Percentiles rank a stretch among this genome's conserved stretches.
phyloP scores from a whole-genome alignment of 495 filamentous ascomycete species.

The Podospora conica region DNA sequence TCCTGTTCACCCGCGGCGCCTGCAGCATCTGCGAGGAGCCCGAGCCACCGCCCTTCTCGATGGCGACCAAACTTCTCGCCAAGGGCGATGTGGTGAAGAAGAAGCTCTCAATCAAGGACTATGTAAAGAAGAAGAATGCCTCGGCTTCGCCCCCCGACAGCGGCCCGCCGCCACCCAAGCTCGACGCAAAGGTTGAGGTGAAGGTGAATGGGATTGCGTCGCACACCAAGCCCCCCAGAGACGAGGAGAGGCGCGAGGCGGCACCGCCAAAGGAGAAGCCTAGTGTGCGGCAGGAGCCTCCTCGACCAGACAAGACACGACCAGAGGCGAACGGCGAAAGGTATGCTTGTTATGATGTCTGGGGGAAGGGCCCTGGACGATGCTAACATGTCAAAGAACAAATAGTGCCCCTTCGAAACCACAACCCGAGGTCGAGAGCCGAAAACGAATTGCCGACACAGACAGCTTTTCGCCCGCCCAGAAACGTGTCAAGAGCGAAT shows the following conservation, averaged over 20 bases:
- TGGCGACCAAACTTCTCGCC: constrained; percentile 22
- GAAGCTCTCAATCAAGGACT: constrained; percentile 44
- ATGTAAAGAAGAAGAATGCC: constrained; percentile 36
- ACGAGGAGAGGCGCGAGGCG: constrained; percentile 13
- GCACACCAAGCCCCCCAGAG: constrained; percentile 11
- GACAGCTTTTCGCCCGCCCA: constrained; percentile 29
- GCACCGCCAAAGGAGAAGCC: constrained; percentile 23
- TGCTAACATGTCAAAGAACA: constrained; percentile 19
- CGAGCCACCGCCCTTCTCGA: constrained; percentile 19
- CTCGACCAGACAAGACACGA: constrained; percentile 22
- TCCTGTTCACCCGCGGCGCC: constrained; percentile 39
- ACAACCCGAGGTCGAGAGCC: constrained; percentile 29
- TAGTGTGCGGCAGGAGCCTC: constrained; percentile 17
- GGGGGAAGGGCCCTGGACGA: too few species aligned
- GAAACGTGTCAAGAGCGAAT: constrained; percentile 37
- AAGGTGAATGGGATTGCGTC: constrained; percentile 15
- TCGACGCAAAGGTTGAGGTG: constrained; percentile 11
- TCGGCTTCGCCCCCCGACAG: constrained; percentile 35
- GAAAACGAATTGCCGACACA: constrained; percentile 34
- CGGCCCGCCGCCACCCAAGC: constrained; percentile 14
- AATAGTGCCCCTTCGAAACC: constrained; percentile 15
- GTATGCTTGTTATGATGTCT: constrained; percentile 13
- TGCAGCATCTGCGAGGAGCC: constrained; percentile 40
- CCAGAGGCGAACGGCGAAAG: constrained; percentile 26
- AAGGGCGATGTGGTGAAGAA: constrained; percentile 37